These are phyloP conservation scores for Periconia sp. DNA, from an alignment of 2,329 filamentous ascomycete species.

Conservation along the genomic window DNA sequence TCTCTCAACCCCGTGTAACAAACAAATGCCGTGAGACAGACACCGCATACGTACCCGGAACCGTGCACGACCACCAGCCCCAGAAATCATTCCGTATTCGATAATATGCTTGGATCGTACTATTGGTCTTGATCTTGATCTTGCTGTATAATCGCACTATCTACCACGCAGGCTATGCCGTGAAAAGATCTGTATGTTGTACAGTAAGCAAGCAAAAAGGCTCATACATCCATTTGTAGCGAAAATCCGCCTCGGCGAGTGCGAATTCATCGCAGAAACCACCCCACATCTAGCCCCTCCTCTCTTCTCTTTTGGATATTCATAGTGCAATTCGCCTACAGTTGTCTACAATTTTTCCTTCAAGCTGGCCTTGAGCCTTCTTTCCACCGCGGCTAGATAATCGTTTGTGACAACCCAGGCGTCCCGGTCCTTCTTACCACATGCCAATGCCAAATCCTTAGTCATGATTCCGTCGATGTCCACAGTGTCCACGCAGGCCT, in stretches of 20 bases:
- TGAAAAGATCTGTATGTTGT: no score
- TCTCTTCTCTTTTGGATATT: slow-evolving; percentile 3
- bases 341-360: slow-evolving; percentile 73
- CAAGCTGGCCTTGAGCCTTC: slow-evolving; percentile 79
- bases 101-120: no score
- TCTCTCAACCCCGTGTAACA: no score
- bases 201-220: slow-evolving; percentile 7
- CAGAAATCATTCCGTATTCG: no score
- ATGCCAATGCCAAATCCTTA: slow-evolving; percentile 96
- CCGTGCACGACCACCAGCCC: no score
- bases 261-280: no score
- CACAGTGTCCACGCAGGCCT: slow-evolving; percentile 92
- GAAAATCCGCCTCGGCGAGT: no score
- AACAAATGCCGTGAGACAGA: slow-evolving; percentile 12
- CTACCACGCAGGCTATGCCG: slow-evolving; percentile 5
- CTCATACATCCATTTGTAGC: no score
- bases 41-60: slow-evolving; percentile 4
- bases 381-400: slow-evolving; percentile 93
- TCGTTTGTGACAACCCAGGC: slow-evolving; percentile 89
- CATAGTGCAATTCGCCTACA: background rate
- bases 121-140: no score
- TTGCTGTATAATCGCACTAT: slow-evolving; percentile 2
- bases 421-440: slow-evolving; percentile 81
- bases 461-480: slow-evolving; percentile 97
- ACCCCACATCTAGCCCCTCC: background rate